A percentile compares a stretch with the other conserved stretches of the same genome.
Conservation (phyloP, 164 flowering plant genomes). For the Vitis amurensis region DNA sequence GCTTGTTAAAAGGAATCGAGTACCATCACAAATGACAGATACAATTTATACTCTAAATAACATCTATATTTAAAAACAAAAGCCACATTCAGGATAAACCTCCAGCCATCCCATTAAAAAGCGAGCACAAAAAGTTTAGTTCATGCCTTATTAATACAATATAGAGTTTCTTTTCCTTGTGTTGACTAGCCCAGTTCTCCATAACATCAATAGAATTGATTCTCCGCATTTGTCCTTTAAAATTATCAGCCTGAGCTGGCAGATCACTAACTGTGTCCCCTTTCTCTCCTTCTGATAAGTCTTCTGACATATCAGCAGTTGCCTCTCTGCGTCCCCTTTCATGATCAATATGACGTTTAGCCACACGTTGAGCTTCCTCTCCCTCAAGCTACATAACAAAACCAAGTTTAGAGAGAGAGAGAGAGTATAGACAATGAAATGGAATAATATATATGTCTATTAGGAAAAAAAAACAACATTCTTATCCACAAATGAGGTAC, state of each 20-base stretch:
- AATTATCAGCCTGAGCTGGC: slow-evolving; percentile 51
- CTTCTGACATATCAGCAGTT: slow-evolving; percentile 85
- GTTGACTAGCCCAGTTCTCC: slow-evolving; percentile 57
- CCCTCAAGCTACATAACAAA: slow-evolving; percentile 55
- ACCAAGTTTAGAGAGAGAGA: not conserved
- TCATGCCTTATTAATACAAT: slow-evolving; percentile 69
- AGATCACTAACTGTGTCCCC: slow-evolving; percentile 52
- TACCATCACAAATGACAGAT: too few species aligned
- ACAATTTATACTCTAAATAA: too few species aligned
- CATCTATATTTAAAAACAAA: not conserved
- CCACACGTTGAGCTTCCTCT: slow-evolving; percentile 58
- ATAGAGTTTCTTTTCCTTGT: slow-evolving; percentile 59
- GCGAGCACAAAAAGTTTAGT: not conserved
- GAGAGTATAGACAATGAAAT: too few species aligned
- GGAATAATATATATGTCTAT: too few species aligned
- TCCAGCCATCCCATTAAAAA: not conserved
- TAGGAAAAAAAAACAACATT: too few species aligned
- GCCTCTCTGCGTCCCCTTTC: slow-evolving; percentile 76
- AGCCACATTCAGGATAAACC: not conserved
- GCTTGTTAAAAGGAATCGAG: not conserved
- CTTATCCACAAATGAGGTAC: too few species aligned
- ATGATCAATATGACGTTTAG: slow-evolving; percentile 55
- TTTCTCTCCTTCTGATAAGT: slow-evolving; percentile 84
- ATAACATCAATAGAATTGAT: slow-evolving; percentile 61
- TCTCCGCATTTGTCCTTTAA: slow-evolving; percentile 47